Evolutionary conservation across 2,329 filamentous ascomycete genomes (phyloP), one percentile per base, ranked within the genome.

Genomic region (Cercospora sp.): DNA sequence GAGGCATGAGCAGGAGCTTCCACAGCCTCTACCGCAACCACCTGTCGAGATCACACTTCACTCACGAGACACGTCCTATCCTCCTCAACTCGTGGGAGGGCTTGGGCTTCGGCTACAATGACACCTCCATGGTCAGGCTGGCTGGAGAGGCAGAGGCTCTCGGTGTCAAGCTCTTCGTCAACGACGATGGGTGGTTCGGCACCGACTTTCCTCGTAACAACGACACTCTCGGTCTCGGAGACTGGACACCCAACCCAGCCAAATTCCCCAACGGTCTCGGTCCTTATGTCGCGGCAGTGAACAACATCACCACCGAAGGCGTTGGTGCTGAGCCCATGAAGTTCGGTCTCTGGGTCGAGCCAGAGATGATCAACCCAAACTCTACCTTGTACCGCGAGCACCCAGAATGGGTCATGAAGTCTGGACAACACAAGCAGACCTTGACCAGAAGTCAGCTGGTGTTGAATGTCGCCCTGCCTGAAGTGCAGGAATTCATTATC

Each of bases 181-280:
- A 88, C 58, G 88, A 90, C 53, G 88, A 90, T 67, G 88, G 88
- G 3, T 90, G 88, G 88, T 90, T 90, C 59, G 88, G 88, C 13
- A 79, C 82, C n/a, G 80, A 89, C 40, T 85, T 88, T 68, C 87
- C 88, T 0, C 86, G 88, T 0, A 73, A 84, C 23, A 83, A 84
- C 36, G 88, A 90, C 71, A 80, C 81, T 0, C 81, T 85, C 0
- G 88, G 88, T 1, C 81, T 90, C 0, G 88, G 88, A 5, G 88
- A 90, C 78, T 90, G 88, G 88, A 79, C 82, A 0, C 83, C 83
- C 1, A 89, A 90, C 66, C 84, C 84, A 0, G 79, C 80, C 2
- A 84, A 85, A 28, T 90, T 90, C 73, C 88, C 88, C 0, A 74
- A 86, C 5, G 88, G 88, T 0, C 76, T 90, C 0, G 76, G 76